These are phyloP conservation scores for Leptosphaerulina australis DNA, from an alignment of 2,329 filamentous ascomycete genomes.

Conservation along the genomic window DNA sequence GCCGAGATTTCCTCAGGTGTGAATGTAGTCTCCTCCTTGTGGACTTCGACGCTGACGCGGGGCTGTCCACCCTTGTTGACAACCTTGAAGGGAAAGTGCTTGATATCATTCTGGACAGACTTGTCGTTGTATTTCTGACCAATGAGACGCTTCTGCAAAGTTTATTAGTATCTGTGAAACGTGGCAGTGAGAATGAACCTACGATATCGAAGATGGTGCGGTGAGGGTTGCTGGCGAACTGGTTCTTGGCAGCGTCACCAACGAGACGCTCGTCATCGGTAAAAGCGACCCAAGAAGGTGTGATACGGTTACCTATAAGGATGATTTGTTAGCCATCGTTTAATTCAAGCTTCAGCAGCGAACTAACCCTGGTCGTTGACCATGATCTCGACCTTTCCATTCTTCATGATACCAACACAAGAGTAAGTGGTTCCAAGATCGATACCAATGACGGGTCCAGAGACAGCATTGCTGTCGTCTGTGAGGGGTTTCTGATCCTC, in stretches of 20 bases:
- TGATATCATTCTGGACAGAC: conserved; percentile 89
- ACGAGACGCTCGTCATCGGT: conserved; percentile 97
- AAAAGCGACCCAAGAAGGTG: conserved; percentile 84
- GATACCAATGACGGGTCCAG: conserved; percentile 69
- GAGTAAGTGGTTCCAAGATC: conserved; percentile 95
- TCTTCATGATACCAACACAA: conserved; percentile 76
- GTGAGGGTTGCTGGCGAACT: conserved; percentile 56
- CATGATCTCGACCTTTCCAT: conserved; percentile 52
- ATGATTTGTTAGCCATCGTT: conserved; percentile 30
- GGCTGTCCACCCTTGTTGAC: conserved; percentile 90
- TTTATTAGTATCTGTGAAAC: conserved; percentile 31
- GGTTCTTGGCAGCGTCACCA: conserved; percentile 75
- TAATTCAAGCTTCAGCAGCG: neutral
- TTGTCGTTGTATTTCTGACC: conserved; percentile 58
- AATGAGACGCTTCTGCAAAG: conserved; percentile 57
- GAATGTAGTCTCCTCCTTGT: conserved; percentile 70
- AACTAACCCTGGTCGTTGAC: conserved; percentile 52
- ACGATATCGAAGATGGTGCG: conserved; percentile 56
- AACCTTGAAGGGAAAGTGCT: conserved; percentile 99
- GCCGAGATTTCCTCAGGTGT: conserved; percentile 81
- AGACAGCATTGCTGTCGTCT: conserved; percentile 63
- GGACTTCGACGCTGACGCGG: conserved; percentile 75
- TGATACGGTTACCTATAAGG: conserved; percentile 50
- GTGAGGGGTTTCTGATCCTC: conserved; percentile 69
- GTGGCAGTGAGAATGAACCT: conserved; percentile 19